Percentiles rank a stretch among this genome's conserved stretches.
Conservation (phyloP, 805 yeast genomes). For the Pichia gijzeniarum region DNA sequence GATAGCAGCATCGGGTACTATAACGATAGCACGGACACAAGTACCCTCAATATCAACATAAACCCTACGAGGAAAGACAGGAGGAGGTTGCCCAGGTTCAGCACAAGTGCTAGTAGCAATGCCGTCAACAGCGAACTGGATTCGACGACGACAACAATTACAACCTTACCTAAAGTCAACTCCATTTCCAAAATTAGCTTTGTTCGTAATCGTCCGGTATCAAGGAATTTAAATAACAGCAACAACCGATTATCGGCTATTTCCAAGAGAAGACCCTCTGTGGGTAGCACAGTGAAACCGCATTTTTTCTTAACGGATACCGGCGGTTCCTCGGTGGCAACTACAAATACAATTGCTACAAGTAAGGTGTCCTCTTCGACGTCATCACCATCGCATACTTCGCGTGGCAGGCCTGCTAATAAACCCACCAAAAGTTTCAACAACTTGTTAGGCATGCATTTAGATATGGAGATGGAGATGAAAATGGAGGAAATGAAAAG, state of each 20-base stretch:
- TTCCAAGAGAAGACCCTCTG: not conserved
- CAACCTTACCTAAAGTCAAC: slow-evolving; percentile 2
- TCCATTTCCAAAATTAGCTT: slow-evolving; percentile 19
- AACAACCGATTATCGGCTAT: not conserved
- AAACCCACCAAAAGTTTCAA: slow-evolving; percentile 6
- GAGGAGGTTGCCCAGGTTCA: too few species aligned
- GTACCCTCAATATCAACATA: too few species aligned
- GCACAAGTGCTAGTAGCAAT: not conserved
- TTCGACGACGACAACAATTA: too few species aligned
- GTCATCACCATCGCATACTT: too few species aligned
- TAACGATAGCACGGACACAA: slow-evolving; percentile 1
- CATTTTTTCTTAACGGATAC: not conserved
- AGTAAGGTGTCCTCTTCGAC: too few species aligned
- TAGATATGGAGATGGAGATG: not conserved
- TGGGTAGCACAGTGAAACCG: not conserved
- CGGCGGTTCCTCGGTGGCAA: not conserved
- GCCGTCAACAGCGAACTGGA: not conserved
- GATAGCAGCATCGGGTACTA: slow-evolving; percentile 15
- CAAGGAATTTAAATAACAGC: not conserved
- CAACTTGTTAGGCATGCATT: not conserved
- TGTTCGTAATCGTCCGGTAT: slow-evolving; percentile 4
- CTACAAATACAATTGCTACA: not conserved
- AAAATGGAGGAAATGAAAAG: not conserved
- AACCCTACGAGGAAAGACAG: too few species aligned
- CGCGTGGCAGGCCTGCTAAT: too few species aligned